These are phyloP conservation scores for Elsinoe ampelina DNA, from an alignment of 2,329 filamentous ascomycete species.

Conservation along the genomic window DNA sequence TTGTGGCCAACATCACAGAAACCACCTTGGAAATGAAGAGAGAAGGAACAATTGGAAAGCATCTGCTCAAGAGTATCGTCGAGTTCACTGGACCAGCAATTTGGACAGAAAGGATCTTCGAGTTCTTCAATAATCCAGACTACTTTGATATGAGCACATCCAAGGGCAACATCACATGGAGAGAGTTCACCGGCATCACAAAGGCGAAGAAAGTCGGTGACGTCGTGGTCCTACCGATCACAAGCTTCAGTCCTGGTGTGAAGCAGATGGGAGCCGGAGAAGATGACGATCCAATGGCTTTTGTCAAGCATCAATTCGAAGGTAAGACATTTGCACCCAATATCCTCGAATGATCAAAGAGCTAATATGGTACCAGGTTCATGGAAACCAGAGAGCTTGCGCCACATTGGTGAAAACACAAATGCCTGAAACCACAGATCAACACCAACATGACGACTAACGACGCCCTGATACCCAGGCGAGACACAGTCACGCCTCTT, in stretches of 20 bases:
- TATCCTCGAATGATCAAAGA: background rate
- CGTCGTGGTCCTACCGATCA: slow-evolving; percentile 88
- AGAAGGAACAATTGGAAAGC: slow-evolving; percentile 50
- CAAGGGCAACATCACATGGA: slow-evolving; percentile 67
- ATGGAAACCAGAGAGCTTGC: slow-evolving; percentile 65
- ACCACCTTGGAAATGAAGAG: slow-evolving; percentile 67
- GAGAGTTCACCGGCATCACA: slow-evolving; percentile 82
- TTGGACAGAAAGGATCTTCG: slow-evolving; percentile 89
- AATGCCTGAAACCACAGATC: background rate
- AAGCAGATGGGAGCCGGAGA: slow-evolving; percentile 87
- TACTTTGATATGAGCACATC: slow-evolving; percentile 74
- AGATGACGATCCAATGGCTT: slow-evolving; percentile 86
- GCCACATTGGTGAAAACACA: slow-evolving; percentile 51
- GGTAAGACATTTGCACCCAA: slow-evolving; percentile 48
- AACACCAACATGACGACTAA: slow-evolving; percentile 2
- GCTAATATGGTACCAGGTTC: slow-evolving; percentile 43
- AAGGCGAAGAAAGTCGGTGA: slow-evolving; percentile 81
- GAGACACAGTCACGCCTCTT: background rate
- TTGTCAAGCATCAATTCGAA: slow-evolving; percentile 94
- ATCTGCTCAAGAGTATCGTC: slow-evolving; percentile 65
- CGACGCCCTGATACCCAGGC: slow-evolving; percentile 10
- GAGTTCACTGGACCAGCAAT: slow-evolving; percentile 90
- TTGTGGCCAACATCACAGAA: slow-evolving; percentile 77
- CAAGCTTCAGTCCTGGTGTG: slow-evolving; percentile 92
- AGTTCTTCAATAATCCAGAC: slow-evolving; percentile 81